Evolutionary conservation across 306 rosid species (phyloP).

Genomic region (Quercus parvula): DNA sequence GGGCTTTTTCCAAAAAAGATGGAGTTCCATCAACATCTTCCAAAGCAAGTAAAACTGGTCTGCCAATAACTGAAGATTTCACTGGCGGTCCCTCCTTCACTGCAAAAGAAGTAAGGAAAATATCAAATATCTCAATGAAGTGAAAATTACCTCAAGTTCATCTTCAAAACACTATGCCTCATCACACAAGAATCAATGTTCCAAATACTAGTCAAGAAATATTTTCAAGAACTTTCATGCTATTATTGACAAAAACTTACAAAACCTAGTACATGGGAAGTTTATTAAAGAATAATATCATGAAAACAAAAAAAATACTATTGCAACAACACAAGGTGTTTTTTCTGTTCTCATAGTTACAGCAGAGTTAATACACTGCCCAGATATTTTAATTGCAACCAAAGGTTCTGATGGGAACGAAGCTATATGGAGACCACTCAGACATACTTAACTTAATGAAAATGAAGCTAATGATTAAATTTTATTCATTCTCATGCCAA

Average conservation of each 20-base stretch:
- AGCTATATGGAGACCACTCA: background rate
- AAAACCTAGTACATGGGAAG: constrained; percentile 6
- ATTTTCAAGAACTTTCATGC: background rate
- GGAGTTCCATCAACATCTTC: constrained; percentile 97
- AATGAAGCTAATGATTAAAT: background rate
- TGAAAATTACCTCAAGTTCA: constrained; percentile 12
- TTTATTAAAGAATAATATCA: background rate
- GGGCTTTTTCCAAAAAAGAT: constrained; percentile 92
- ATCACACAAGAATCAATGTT: constrained; percentile 7
- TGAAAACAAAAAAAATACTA: background rate
- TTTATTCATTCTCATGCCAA: background rate
- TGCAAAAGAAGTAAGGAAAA: constrained; percentile 32
- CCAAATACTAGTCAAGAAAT: background rate
- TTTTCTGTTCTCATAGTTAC: background rate
- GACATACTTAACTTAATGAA: background rate
- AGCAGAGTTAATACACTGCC: constrained; percentile 11
- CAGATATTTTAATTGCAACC: constrained; percentile 3
- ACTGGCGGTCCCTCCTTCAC: constrained; percentile 58
- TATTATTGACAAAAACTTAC: background rate
- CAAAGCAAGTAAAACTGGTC: constrained; percentile 87
- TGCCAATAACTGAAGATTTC: constrained; percentile 68
- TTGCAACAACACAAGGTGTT: background rate
- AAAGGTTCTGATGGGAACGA: background rate
- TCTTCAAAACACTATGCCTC: constrained; percentile 25
- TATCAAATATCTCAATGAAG: constrained; percentile 22